Percentiles rank a stretch among this genome's conserved stretches.
Evolutionary conservation across 768 basidiomycete genomes (phyloP).

Genomic region (Termitomyces eurrhizus): DNA sequence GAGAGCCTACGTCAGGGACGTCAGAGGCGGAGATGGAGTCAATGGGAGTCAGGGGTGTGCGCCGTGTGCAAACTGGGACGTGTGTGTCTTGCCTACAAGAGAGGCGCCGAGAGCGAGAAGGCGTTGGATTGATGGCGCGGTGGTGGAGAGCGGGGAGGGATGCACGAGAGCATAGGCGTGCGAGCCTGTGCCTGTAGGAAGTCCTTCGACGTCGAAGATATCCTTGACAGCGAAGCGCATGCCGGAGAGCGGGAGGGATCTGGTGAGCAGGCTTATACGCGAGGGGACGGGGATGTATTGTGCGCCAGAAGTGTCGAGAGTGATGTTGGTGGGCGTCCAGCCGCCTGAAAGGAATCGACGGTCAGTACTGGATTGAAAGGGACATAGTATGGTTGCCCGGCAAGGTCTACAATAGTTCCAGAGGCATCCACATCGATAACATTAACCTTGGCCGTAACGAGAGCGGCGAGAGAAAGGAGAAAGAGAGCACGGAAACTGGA

Average conservation of each 20-base stretch:
- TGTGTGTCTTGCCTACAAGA: slow-evolving; percentile 52
- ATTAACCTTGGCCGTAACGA: slow-evolving; percentile 8
- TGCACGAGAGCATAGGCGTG: slow-evolving; percentile 29
- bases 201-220: slow-evolving; percentile 29
- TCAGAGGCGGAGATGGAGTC: no score
- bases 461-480: slow-evolving; percentile 4
- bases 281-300: slow-evolving; percentile 9
- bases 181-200: slow-evolving; percentile 33
- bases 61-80: slow-evolving; percentile 50
- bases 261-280: slow-evolving; percentile 30
- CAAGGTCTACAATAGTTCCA: slow-evolving; percentile 13
- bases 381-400: slow-evolving; percentile 20
- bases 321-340: no score
- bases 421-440: slow-evolving; percentile 8
- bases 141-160: slow-evolving; percentile 25
- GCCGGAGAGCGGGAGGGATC: slow-evolving; percentile 35
- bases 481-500: slow-evolving; percentile 5
- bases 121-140: slow-evolving; percentile 39
- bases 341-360: background rate
- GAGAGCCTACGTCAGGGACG: no score
- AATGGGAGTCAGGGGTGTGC: slow-evolving; percentile 35
- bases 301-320: slow-evolving; percentile 5
- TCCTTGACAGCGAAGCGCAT: slow-evolving; percentile 48
- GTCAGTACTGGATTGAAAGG: slow-evolving; percentile 12
- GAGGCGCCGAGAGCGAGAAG: slow-evolving; percentile 46